Evolutionary conservation across 208 protist species (phyloP).

Genomic region (Acanthamoeba healyi): DNA sequence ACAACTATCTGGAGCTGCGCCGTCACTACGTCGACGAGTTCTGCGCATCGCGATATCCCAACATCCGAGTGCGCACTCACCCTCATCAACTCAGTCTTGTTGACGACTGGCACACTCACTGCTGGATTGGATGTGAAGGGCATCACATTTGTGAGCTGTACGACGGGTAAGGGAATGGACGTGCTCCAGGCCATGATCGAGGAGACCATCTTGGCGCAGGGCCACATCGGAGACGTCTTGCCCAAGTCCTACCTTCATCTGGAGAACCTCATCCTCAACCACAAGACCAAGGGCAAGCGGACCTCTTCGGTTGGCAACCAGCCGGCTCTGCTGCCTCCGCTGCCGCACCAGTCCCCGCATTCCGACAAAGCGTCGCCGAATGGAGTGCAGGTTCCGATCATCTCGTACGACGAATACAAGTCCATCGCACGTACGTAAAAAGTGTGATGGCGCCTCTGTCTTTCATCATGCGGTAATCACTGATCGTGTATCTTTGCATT

Average conservation of each 20-base stretch:
- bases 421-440: neutral
- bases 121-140: neutral
- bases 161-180: slow-evolving; percentile 53
- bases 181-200: slow-evolving; percentile 12
- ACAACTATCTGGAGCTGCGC: slow-evolving; percentile 8
- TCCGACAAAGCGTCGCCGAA: neutral
- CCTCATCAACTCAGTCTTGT: too few species aligned
- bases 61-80: too few species aligned
- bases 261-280: slow-evolving; percentile 46
- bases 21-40: slow-evolving; percentile 35
- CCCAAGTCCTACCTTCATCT: slow-evolving; percentile 68
- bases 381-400: slow-evolving; percentile 12
- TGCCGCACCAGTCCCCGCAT: neutral
- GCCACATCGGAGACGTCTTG: slow-evolving; percentile 33
- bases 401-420: slow-evolving; percentile 68
- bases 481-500: neutral
- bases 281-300: slow-evolving; percentile 25
- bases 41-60: slow-evolving; percentile 3
- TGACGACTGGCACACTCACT: too few species aligned
- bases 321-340: neutral
- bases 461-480: too few species aligned
- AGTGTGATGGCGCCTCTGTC: neutral
- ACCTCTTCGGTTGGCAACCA: neutral
- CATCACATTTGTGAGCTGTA: slow-evolving; percentile 47
- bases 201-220: neutral